Percentiles rank a stretch among this genome's conserved stretches.
phyloP scores from a whole-genome alignment of 2,329 filamentous ascomycete species.

The Epichloe amarillans region DNA sequence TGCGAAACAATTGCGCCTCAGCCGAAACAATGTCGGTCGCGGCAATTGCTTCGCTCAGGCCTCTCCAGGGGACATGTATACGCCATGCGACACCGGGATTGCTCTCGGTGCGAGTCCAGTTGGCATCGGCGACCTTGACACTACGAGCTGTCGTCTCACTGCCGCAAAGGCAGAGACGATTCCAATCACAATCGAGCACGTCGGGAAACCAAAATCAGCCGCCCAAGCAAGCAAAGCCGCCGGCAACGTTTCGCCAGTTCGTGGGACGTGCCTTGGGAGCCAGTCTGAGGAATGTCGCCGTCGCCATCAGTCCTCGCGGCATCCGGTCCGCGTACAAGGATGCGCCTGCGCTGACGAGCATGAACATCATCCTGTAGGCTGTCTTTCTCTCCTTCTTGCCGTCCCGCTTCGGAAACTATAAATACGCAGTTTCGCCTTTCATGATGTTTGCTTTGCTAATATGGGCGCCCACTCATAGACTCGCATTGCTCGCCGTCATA shows the following conservation, averaged over 20 bases:
- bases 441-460: not conserved
- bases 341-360: constrained; percentile 16
- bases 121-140: constrained; percentile 15
- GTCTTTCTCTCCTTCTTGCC: not conserved
- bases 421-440: not conserved
- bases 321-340: constrained; percentile 22
- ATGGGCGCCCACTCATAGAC: constrained; percentile 9
- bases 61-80: constrained; percentile 17
- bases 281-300: constrained; percentile 21
- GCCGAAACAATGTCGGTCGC: constrained; percentile 19
- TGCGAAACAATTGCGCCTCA: not conserved
- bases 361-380: constrained; percentile 20
- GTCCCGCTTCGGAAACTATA: not conserved
- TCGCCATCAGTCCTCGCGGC: constrained; percentile 22
- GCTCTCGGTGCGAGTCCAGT: constrained; percentile 19
- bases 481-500: constrained; percentile 17
- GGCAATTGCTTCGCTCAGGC: constrained; percentile 21
- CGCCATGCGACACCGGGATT: constrained; percentile 16
- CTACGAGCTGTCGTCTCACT: constrained; percentile 19
- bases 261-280: constrained; percentile 17
- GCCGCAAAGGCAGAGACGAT: constrained; percentile 14
- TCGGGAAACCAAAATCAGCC: constrained; percentile 5
- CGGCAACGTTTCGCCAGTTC: constrained; percentile 20
- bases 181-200: constrained; percentile 17
- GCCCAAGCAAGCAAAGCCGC: constrained; percentile 12